Conservation (phyloP, 2,329 filamentous ascomycete genomes). For the Diaporthe eres region DNA sequence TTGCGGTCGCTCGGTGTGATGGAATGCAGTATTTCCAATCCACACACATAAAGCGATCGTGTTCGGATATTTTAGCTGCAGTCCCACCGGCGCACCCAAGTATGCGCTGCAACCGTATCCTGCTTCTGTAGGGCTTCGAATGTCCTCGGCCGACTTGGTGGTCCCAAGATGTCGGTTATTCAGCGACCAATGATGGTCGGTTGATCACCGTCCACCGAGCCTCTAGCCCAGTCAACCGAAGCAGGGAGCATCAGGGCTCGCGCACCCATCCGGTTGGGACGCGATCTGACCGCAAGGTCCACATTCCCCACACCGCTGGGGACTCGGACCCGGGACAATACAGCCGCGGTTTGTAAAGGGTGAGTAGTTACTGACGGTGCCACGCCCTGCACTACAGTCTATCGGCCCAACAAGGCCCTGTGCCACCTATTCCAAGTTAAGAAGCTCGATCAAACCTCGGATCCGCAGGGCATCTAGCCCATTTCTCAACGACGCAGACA, state of each 20-base stretch:
- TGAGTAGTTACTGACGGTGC: background rate
- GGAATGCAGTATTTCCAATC: background rate
- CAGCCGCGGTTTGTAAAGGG: constrained; percentile 8
- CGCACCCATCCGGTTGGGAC: constrained; percentile 19
- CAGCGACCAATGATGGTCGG: constrained; percentile 28
- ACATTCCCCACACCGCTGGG: constrained; percentile 18
- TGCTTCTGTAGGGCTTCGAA: constrained; percentile 27
- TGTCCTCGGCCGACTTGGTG: background rate
- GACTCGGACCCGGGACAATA: constrained; percentile 17
- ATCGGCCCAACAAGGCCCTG: background rate
- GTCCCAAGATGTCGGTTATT: constrained; percentile 13
- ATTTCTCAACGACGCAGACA: background rate
- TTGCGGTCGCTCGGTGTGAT: background rate
- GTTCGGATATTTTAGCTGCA: constrained; percentile 25
- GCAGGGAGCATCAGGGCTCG: constrained; percentile 1
- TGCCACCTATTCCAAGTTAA: background rate
- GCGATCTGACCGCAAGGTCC: constrained; percentile 4
- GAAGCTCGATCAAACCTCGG: background rate
- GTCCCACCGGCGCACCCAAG: background rate
- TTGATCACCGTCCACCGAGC: constrained; percentile 5
- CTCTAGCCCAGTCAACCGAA: constrained; percentile 2
- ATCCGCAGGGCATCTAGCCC: background rate
- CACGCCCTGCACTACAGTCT: background rate
- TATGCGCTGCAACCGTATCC: constrained; percentile 21
- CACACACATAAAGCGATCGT: constrained; percentile 17